Conservation (phyloP, 2,329 filamentous ascomycete genomes). For the Pyrenophora seminiperda region DNA sequence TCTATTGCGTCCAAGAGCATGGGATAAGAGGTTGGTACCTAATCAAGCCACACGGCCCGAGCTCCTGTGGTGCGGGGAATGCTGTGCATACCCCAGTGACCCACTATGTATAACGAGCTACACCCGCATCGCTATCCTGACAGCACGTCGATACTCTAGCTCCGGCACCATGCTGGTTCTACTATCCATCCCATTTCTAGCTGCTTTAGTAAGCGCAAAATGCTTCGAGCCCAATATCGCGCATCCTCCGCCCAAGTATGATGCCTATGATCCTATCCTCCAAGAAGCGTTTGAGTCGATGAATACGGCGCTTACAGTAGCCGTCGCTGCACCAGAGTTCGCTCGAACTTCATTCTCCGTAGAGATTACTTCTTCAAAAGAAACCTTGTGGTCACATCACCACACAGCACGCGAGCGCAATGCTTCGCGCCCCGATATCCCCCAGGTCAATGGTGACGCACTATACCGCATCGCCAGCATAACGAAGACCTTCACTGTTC, state of each 20-base stretch:
- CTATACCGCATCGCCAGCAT: conserved; percentile 51
- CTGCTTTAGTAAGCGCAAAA: conserved; percentile 21
- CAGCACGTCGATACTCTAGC: too few relatives aligned
- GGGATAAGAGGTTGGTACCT: too few relatives aligned
- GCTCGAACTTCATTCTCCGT: conserved; percentile 48
- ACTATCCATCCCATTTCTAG: conserved; percentile 12
- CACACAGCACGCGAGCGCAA: conserved; percentile 48
- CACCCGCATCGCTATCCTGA: too few relatives aligned
- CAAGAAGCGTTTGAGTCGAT: conserved; percentile 41
- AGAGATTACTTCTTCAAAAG: conserved; percentile 47
- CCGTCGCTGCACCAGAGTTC: conserved; percentile 38
- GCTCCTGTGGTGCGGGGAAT: too few relatives aligned
- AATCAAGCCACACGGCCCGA: too few relatives aligned
- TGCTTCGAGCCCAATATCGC: conserved; percentile 49
- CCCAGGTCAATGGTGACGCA: conserved; percentile 46
- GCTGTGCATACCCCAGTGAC: too few relatives aligned
- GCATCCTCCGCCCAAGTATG: conserved; percentile 45
- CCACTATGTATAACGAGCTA: too few relatives aligned
- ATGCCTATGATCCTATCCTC: conserved; percentile 34
- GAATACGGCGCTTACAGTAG: conserved; percentile 26
- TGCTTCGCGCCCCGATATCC: conserved; percentile 43
- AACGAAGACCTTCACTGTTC: conserved; percentile 44
- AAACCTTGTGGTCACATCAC: conserved; percentile 47
- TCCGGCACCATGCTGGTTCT: conserved; percentile 10
- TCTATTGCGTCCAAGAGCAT: too few relatives aligned